A percentile compares a stretch with the other conserved stretches of the same genome.
phyloP scores from a whole-genome alignment of 1,284 basidiomycete genomes.

The Inonotus hispidus region DNA sequence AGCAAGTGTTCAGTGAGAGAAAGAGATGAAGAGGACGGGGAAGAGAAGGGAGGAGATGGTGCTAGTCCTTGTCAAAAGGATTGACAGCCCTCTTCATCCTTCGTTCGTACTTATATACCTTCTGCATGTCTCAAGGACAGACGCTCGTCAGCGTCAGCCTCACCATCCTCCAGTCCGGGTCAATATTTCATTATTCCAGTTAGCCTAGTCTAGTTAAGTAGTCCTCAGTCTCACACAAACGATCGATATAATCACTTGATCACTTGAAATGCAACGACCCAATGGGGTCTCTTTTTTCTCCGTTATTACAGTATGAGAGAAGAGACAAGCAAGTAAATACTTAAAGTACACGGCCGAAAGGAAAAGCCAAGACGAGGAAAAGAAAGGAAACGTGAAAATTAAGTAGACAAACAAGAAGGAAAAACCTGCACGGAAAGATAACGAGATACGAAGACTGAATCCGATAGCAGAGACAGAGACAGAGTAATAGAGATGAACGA shows the following conservation, averaged over 20 bases:
- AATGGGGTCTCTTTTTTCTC: background rate
- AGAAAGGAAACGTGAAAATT: background rate
- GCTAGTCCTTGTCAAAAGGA: conserved; percentile 16
- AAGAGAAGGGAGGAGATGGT: background rate
- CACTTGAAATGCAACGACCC: too few relatives aligned
- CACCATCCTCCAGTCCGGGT: background rate
- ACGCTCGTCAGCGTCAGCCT: background rate
- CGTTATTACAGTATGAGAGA: background rate
- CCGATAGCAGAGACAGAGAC: background rate
- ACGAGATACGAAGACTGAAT: background rate
- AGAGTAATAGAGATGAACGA: background rate
- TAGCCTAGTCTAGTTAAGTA: background rate
- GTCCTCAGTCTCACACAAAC: too few relatives aligned
- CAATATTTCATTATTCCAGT: too few relatives aligned
- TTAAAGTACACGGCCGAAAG: background rate
- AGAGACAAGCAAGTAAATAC: background rate
- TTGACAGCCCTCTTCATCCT: background rate
- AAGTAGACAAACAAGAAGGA: background rate
- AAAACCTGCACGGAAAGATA: background rate
- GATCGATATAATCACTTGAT: too few relatives aligned
- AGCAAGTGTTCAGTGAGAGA: background rate
- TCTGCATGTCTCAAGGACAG: background rate
- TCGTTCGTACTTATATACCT: background rate
- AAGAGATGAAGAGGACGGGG: background rate
- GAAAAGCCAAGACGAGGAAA: background rate